Percentiles rank a stretch among this genome's conserved stretches.
phyloP scores from a whole-genome alignment of 2,329 filamentous ascomycete species.

The Arthrobotrys sinensis region DNA sequence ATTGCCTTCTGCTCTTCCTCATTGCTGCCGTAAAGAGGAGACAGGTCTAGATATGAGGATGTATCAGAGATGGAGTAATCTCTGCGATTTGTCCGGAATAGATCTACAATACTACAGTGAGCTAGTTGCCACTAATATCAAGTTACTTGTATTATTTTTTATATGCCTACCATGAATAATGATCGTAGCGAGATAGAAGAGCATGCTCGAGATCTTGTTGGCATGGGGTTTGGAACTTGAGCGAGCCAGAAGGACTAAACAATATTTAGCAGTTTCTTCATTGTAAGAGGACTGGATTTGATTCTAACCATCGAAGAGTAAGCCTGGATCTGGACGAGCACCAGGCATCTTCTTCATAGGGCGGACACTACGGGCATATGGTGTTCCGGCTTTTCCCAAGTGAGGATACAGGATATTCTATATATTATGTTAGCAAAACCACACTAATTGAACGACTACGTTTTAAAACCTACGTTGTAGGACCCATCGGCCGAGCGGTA shows the following conservation, averaged over 20 bases:
- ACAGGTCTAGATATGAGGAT: slow-evolving; percentile 72
- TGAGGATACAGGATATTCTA: slow-evolving; percentile 76
- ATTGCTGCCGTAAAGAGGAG: slow-evolving; percentile 74
- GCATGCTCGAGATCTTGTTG: slow-evolving; percentile 69
- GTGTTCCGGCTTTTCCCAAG: slow-evolving; percentile 76
- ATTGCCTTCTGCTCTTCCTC: slow-evolving; percentile 77
- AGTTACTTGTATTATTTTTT: neutral
- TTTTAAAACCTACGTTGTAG: slow-evolving; percentile 43
- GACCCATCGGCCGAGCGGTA: slow-evolving; percentile 59
- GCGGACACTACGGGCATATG: slow-evolving; percentile 78
- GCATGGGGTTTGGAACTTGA: slow-evolving; percentile 65
- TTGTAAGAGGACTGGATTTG: neutral
- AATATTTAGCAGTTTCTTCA: slow-evolving; percentile 10
- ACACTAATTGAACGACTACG: neutral
- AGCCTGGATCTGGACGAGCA: slow-evolving; percentile 76
- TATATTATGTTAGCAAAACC: neutral
- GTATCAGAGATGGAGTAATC: slow-evolving; percentile 71
- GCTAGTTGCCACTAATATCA: neutral
- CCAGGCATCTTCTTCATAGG: slow-evolving; percentile 74
- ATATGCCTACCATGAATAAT: slow-evolving; percentile 70
- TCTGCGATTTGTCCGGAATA: slow-evolving; percentile 71
- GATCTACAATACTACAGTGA: slow-evolving; percentile 65
- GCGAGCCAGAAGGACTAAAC: slow-evolving; percentile 63
- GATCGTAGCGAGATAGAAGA: slow-evolving; percentile 71
- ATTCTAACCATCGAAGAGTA: slow-evolving; percentile 74